A percentile compares a stretch with the other conserved stretches of the same genome.
Evolutionary conservation across 257 asterid genomes (phyloP).

Genomic region (Solanum lignicaule): DNA sequence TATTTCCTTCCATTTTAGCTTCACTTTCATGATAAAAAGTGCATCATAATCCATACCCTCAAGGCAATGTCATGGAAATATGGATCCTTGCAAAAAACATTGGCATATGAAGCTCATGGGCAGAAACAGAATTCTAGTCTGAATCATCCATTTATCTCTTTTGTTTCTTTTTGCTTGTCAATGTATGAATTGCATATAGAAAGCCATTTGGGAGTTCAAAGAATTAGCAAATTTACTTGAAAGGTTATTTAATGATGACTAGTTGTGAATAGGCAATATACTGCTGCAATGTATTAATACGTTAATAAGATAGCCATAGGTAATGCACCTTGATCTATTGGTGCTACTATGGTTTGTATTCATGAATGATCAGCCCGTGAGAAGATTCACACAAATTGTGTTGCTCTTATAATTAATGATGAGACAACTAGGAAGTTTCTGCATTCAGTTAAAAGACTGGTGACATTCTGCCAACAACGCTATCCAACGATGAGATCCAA

Average conservation of each 20-base stretch:
- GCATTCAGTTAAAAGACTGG: slow-evolving; percentile 65
- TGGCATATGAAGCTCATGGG: too few species aligned
- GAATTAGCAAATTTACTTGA: not conserved
- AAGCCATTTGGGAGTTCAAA: not conserved
- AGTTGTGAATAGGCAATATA: slow-evolving; percentile 68
- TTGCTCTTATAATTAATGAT: slow-evolving; percentile 88
- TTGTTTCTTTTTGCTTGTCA: not conserved
- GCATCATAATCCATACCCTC: not conserved
- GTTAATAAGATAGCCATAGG: slow-evolving; percentile 43
- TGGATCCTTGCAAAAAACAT: not conserved
- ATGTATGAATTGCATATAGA: not conserved
- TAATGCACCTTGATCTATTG: slow-evolving; percentile 95
- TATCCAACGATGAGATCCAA: slow-evolving; percentile 55
- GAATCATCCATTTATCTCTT: not conserved
- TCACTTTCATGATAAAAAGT: not conserved
- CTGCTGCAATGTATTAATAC: slow-evolving; percentile 34
- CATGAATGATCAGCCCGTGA: slow-evolving; percentile 92
- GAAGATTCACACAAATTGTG: slow-evolving; percentile 80
- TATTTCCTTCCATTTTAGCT: not conserved
- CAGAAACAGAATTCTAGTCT: too few species aligned
- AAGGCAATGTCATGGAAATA: not conserved
- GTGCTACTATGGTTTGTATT: slow-evolving; percentile 89
- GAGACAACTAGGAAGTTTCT: slow-evolving; percentile 84
- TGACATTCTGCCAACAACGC: slow-evolving; percentile 79
- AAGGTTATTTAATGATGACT: slow-evolving; percentile 81